Base-by-base conservation (phyloP, 768 basidiomycete species). In the Ramaria sp. region DNA sequence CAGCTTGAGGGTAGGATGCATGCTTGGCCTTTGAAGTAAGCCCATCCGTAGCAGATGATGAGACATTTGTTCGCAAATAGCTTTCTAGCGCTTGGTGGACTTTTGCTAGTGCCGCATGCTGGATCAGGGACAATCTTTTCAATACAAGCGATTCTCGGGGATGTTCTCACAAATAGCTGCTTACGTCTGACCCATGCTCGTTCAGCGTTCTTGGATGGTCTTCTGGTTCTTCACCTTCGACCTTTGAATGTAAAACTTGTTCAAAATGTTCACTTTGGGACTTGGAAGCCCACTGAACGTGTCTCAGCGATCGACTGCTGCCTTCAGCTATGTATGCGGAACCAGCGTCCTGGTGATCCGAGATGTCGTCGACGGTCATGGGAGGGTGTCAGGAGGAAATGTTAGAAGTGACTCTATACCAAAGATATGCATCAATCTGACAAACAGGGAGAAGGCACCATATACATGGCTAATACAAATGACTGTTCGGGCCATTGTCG, bases 231-330 rank as follows among this genome's bases (percentile, higher is more conserved):
- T 34, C 32, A 8, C 37, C 49, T 9, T 37, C 49, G 13, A 5
- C 6, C 16, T 32, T 25, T 30, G 25, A 34, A 15, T 28, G 32
- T 20, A 36, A n/a, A 22, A 51, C 30, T 22, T 38, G 50, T 20
- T 51, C 50, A 18, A 51, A n/a, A 51, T 51, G 50, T 34, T 51
- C 50, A 36, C 36, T 20, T 16, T 25, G 25, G 24, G 32, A 18
- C 34, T 51, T 51, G 1, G 30, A 39, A 15, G 50, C 50, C 50
- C 50, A 51, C 37, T 51, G 50, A n/a, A 51, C 50, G 18, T 36
- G 50, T 51, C 37, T 34, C 25, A 16, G 13, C 32, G 32, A 9
- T 34, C 32, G 32, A 8, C 32, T 34, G 32, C 32, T 10, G 10
- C 30, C 30, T 32, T 32, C 30, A 32, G 5, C 10, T 10, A 10